Conservation (phyloP, 2,329 filamentous ascomycete genomes). For the Aspergillus fijiensis region DNA sequence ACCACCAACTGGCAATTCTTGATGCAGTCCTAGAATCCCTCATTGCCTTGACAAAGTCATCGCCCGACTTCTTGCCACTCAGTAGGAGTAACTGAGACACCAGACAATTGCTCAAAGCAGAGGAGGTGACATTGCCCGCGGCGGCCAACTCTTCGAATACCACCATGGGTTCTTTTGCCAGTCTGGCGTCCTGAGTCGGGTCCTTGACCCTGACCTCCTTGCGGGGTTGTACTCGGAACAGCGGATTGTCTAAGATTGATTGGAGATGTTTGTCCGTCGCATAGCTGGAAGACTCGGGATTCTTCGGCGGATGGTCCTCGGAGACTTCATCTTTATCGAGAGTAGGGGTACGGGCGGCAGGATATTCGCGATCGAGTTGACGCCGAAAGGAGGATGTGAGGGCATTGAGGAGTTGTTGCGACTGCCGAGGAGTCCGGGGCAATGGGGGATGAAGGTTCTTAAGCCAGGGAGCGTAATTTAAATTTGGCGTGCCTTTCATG, state of each 20-base stretch:
- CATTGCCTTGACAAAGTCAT: constrained; percentile 29
- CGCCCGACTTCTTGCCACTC: constrained; percentile 17
- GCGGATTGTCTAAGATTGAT: constrained; percentile 42
- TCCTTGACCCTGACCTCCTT: constrained; percentile 15
- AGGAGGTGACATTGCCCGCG: constrained; percentile 33
- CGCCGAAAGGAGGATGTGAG: constrained; percentile 64
- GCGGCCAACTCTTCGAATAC: constrained; percentile 42
- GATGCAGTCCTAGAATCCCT: constrained; percentile 35
- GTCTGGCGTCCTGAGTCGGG: constrained; percentile 18
- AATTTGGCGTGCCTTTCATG: constrained; percentile 55
- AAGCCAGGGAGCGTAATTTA: constrained; percentile 51
- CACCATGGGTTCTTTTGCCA: constrained; percentile 34
- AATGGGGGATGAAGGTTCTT: constrained; percentile 52
- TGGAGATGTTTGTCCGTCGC: constrained; percentile 41
- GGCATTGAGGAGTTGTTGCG: constrained; percentile 58
- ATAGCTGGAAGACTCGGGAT: constrained; percentile 31
- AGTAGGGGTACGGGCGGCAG: constrained; percentile 27
- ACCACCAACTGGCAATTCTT: constrained; percentile 41
- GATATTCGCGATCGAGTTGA: constrained; percentile 61
- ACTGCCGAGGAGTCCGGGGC: constrained; percentile 57
- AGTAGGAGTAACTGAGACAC: constrained; percentile 34
- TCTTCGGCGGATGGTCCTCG: constrained; percentile 5
- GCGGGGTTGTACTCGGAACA: constrained; percentile 41
- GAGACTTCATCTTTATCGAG: constrained; percentile 15
- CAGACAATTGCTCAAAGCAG: constrained; percentile 30